Evolutionary conservation across 495 filamentous ascomycete genomes (phyloP).

Genomic region (Talaromyces stipitatus): DNA sequence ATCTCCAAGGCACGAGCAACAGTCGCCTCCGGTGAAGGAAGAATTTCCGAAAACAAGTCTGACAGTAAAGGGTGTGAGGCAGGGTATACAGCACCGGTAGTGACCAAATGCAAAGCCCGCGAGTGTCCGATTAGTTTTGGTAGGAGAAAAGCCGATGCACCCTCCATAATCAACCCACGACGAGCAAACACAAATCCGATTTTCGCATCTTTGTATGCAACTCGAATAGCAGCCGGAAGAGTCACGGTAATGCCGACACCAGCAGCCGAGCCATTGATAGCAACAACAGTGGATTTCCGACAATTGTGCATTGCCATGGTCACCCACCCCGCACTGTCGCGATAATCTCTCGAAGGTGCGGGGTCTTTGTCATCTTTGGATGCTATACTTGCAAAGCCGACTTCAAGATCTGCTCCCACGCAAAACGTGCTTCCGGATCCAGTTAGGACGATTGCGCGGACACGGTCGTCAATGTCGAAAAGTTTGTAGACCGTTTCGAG

Average conservation of each 20-base stretch:
- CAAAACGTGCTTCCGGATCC: conserved; percentile 50
- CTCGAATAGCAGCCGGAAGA: conserved; percentile 47
- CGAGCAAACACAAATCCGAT: conserved; percentile 53
- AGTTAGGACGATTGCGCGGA: conserved; percentile 48
- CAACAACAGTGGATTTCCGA: conserved; percentile 53
- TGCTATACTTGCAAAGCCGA: conserved; percentile 28
- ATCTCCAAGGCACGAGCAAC: conserved; percentile 42
- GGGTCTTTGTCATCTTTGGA: background rate
- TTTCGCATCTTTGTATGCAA: conserved; percentile 42
- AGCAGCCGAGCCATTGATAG: conserved; percentile 53
- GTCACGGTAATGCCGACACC: conserved; percentile 60
- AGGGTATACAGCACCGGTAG: conserved; percentile 24
- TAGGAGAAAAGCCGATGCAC: conserved; percentile 51
- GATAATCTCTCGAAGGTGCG: conserved; percentile 9
- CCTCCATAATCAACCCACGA: conserved; percentile 52
- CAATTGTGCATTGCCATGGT: conserved; percentile 51
- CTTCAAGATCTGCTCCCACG: conserved; percentile 49
- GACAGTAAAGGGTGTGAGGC: conserved; percentile 35
- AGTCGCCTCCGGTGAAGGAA: conserved; percentile 38
- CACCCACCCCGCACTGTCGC: conserved; percentile 43
- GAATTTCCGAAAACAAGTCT: conserved; percentile 45
- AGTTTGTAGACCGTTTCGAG: conserved; percentile 41
- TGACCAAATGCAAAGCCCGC: conserved; percentile 42
- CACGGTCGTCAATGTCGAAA: conserved; percentile 42
- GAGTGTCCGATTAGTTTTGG: conserved; percentile 49